Base-by-base conservation (phyloP, 176 grass and related monocot genomes). In the Aegilops sharonensis region DNA sequence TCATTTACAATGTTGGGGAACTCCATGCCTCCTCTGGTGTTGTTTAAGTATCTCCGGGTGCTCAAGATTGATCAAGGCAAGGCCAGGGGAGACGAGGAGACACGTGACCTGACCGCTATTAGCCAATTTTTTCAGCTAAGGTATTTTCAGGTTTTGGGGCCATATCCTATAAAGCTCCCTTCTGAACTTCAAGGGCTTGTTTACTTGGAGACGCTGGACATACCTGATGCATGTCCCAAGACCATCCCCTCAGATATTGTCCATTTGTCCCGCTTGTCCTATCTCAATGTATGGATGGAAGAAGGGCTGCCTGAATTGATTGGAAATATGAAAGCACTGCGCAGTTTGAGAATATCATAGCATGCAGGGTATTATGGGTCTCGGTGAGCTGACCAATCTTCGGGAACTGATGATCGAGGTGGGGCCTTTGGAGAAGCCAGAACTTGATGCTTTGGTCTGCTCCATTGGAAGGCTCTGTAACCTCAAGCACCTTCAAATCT, bases 401-500 rank as follows among this genome's bases (percentile, higher is more conserved):
- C 0, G 50, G 15, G 50, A 0, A 54, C 50, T 54, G 15, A 0
- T 1, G 4, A 50, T 50, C 4, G 0, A 50, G 0, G 0, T 50
- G 50, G 50, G 50, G 15, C 1, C 15, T 3, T 5, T 32, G 12
- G 63, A 32, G 14, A 18, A 30, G 30, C 29, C 65, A 32, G 15
- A 31, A 0, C 2, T 34, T 17, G 30, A 34, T 32, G 27, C 65
- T 68, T 68, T 68, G 29, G 29, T 1, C 6, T 68, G 14, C 2
- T 68, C 65, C 15, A 7, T 68, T 68, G 66, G 66, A 68, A 36
- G 11, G 66, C 31, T 68, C 8, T 0, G 1, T 36, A 36, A 1
- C 66, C 65, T 68, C 0, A 35, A 35, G 4, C 0, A 18, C 4
- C 65, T 68, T 0, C 6, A 1, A 12, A 2, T 17, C 2, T 2